Percentiles rank a stretch among this genome's conserved stretches.
Evolutionary conservation across 495 filamentous ascomycete species (phyloP).

Genomic region (Penicillium bovifimosum): DNA sequence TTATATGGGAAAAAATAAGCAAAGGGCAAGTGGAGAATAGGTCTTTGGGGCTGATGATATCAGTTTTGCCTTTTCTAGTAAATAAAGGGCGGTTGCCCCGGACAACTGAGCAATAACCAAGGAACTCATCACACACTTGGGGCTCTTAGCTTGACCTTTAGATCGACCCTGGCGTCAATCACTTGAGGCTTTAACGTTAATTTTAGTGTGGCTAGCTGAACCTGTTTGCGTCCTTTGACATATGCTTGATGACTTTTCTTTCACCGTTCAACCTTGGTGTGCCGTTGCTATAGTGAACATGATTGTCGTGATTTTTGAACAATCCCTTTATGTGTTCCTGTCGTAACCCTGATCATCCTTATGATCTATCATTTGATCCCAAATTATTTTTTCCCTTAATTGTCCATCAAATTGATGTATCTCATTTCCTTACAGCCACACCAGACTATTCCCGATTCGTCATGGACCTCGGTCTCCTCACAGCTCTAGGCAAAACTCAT

Average conservation of each 20-base stretch:
- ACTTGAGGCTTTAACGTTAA: conserved; percentile 8
- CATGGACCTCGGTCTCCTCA: neutral
- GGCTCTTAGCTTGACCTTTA: conserved; percentile 5
- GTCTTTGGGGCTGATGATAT: conserved; percentile 24
- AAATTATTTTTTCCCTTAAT: neutral
- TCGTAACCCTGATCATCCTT: neutral
- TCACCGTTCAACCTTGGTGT: neutral
- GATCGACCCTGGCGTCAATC: conserved; percentile 9
- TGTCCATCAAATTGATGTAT: neutral
- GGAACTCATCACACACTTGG: conserved; percentile 4
- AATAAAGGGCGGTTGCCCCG: conserved; percentile 24
- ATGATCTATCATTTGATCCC: neutral
- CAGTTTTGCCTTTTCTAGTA: conserved; percentile 9
- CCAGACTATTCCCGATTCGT: neutral
- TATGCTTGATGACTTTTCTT: neutral
- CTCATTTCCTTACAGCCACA: neutral
- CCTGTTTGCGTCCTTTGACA: neutral
- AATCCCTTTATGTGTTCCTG: neutral
- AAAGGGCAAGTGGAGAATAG: conserved; percentile 6
- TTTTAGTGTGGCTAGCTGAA: neutral
- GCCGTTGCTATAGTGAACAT: conserved; percentile 6
- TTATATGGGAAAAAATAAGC: conserved; percentile 6
- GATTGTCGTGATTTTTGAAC: neutral
- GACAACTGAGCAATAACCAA: conserved; percentile 14
- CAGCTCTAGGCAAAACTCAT: neutral